Conservation (phyloP, 2,329 filamentous ascomycete species). For the Cladobotryum mycophilum region DNA sequence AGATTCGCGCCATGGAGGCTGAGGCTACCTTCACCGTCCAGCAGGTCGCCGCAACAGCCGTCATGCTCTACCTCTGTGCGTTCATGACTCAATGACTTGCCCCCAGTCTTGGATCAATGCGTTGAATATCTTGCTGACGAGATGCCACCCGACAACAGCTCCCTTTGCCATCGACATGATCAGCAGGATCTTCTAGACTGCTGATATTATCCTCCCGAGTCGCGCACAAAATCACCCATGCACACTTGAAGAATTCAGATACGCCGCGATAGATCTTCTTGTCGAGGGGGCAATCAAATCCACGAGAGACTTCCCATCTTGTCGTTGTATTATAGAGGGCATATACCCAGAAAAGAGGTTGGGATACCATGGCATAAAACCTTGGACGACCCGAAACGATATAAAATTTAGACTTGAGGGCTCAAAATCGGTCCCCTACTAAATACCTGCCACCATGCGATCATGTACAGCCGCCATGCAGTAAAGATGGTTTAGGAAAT, state of each 20-base stretch:
- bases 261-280: not conserved
- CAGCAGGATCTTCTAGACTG: conserved; percentile 35
- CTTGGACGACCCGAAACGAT: not conserved
- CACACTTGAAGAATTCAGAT: not conserved
- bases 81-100: conserved; percentile 3
- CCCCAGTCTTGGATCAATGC: too few relatives aligned
- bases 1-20: conserved; percentile 63
- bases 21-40: conserved; percentile 63
- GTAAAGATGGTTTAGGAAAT: too few relatives aligned
- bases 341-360: too few relatives aligned
- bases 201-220: not conserved
- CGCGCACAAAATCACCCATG: not conserved
- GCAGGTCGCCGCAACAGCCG: conserved; percentile 57
- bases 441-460: too few relatives aligned
- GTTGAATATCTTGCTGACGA: not conserved
- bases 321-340: conserved; percentile 13
- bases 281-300: not conserved
- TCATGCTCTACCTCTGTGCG: conserved; percentile 73
- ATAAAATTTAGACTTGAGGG: not conserved
- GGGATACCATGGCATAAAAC: not conserved
- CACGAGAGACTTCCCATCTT: not conserved
- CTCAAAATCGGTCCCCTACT: too few relatives aligned
- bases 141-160: conserved; percentile 29
- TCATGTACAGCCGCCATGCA: too few relatives aligned
- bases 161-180: conserved; percentile 53